phyloP scores from a whole-genome alignment of 23 red algal species.

The Pyropia yezoensis region DNA sequence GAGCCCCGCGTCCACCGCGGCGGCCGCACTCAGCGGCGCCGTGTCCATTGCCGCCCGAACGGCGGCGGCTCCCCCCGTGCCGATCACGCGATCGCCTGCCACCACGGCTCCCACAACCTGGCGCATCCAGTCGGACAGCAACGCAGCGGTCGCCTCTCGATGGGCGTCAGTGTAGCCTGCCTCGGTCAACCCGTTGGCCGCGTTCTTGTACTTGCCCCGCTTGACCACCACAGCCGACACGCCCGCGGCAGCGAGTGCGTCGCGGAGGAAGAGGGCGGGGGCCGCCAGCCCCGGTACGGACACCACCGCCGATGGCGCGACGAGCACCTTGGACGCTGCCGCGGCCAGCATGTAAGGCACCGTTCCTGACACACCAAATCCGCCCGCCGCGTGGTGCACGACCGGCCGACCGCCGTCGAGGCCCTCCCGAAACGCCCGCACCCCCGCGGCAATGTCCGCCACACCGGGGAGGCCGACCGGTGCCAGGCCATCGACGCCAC shows the following conservation, averaged over 20 bases:
- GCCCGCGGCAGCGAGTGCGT: slow-evolving; percentile 43
- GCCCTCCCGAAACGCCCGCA: slow-evolving; percentile 33
- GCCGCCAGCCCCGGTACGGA: slow-evolving; percentile 35
- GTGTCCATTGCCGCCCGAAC: slow-evolving; percentile 36
- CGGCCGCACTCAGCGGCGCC: slow-evolving; percentile 32
- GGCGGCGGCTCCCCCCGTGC: background rate
- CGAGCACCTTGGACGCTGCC: slow-evolving; percentile 43
- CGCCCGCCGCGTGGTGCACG: slow-evolving; percentile 56
- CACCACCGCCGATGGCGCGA: slow-evolving; percentile 39
- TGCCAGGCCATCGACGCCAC: slow-evolving; percentile 29
- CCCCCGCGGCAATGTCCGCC: slow-evolving; percentile 27
- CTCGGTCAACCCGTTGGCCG: slow-evolving; percentile 60
- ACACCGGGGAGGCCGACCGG: slow-evolving; percentile 42
- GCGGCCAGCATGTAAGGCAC: slow-evolving; percentile 51
- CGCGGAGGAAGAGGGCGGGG: slow-evolving; percentile 52
- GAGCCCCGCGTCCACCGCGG: slow-evolving; percentile 30
- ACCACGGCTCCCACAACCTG: slow-evolving; percentile 17
- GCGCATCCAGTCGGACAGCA: slow-evolving; percentile 34
- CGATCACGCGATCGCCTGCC: slow-evolving; percentile 24
- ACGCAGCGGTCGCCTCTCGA: slow-evolving; percentile 29
- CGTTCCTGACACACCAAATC: slow-evolving; percentile 36
- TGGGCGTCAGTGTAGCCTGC: slow-evolving; percentile 60
- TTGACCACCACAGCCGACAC: slow-evolving; percentile 45
- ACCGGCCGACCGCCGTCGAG: slow-evolving; percentile 39
- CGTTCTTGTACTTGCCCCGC: slow-evolving; percentile 69